These are phyloP conservation scores for Neospermospora avenae DNA, from an alignment of 2,329 filamentous ascomycete species.

Conservation along the genomic window DNA sequence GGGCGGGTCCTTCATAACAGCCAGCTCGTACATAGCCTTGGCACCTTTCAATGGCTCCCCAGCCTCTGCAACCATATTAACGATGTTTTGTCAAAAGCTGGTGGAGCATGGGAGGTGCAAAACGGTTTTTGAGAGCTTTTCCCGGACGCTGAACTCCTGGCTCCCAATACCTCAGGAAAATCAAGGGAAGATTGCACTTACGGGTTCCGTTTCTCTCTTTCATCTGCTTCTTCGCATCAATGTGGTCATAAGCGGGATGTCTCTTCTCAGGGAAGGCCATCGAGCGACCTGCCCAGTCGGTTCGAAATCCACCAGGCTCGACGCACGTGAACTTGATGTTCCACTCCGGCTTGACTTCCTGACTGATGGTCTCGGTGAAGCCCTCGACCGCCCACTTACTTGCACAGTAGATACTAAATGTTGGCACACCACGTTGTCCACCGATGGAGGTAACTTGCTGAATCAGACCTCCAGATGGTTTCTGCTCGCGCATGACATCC, in stretches of 20 bases:
- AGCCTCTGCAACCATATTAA: neutral
- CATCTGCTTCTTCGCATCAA: neutral
- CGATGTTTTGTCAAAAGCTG: no score
- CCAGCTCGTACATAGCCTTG: neutral
- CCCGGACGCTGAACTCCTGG: no score
- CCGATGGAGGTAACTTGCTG: slow-evolving; percentile 5
- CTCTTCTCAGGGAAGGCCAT: neutral
- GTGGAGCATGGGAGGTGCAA: no score
- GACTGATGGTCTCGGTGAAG: slow-evolving; percentile 35
- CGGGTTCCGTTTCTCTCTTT: neutral
- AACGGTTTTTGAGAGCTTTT: no score
- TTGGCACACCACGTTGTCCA: neutral
- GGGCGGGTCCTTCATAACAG: neutral
- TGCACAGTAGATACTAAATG: slow-evolving; percentile 6
- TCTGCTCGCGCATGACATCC: neutral
- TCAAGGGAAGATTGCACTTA: no score
- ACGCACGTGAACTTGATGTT: slow-evolving; percentile 35
- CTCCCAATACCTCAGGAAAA: no score
- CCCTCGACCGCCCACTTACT: slow-evolving; percentile 39
- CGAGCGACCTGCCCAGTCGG: slow-evolving; percentile 2
- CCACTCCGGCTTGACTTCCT: slow-evolving; percentile 36
- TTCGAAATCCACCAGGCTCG: slow-evolving; percentile 1
- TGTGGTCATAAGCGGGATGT: slow-evolving; percentile 2
- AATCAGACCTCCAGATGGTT: neutral
- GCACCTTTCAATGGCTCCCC: slow-evolving; percentile 1